Evolutionary conservation across 371 early-diverging fungal species (phyloP).

Genomic region (Mucor sp.): DNA sequence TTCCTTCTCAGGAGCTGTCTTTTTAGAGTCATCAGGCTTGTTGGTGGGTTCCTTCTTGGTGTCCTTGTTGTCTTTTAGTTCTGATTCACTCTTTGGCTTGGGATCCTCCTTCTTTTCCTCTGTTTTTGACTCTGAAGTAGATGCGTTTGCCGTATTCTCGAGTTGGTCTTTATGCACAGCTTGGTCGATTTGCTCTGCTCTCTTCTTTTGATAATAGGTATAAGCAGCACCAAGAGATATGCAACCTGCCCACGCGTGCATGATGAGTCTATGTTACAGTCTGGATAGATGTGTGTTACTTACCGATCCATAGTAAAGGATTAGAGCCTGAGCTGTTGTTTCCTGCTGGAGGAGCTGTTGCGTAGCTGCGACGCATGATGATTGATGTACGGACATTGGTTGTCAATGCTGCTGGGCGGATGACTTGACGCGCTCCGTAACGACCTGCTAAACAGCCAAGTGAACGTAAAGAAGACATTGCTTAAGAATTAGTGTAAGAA

Average conservation of each 20-base stretch:
- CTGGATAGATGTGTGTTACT: background rate
- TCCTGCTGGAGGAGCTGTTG: background rate
- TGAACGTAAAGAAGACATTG: slow-evolving; percentile 15
- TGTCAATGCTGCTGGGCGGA: background rate
- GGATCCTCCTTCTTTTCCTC: background rate
- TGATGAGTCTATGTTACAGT: background rate
- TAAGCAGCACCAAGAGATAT: slow-evolving; percentile 24
- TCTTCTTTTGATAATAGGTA: slow-evolving; percentile 20
- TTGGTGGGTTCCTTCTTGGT: background rate
- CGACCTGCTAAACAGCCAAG: slow-evolving; percentile 9
- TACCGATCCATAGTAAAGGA: slow-evolving; percentile 26
- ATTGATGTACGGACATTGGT: background rate
- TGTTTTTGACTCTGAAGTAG: background rate
- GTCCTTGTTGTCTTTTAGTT: background rate
- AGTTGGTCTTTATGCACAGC: background rate
- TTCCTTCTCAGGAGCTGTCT: slow-evolving; percentile 25
- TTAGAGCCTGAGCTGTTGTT: background rate
- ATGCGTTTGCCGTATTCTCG: background rate
- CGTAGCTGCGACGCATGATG: slow-evolving; percentile 2
- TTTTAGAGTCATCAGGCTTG: background rate
- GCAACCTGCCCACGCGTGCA: slow-evolving; percentile 4
- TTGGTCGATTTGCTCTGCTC: background rate
- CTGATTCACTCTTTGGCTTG: background rate
- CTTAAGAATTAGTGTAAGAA: slow-evolving; percentile 11
- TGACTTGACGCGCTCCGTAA: background rate